These are phyloP conservation scores for Cordyceps tenuipes DNA, from an alignment of 2,329 filamentous ascomycete species.

Conservation along the genomic window DNA sequence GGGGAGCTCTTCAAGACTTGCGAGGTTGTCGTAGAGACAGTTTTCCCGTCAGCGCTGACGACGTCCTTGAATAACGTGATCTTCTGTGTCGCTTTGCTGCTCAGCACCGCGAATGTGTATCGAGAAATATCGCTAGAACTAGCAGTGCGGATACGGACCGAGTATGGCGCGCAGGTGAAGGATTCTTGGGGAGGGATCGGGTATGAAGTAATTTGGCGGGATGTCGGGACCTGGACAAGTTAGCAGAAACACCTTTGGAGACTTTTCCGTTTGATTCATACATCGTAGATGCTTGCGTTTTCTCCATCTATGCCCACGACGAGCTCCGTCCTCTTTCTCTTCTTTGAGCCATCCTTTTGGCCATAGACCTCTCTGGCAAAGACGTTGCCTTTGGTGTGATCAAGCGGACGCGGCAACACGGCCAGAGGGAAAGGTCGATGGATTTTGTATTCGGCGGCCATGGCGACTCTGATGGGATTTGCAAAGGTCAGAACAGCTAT, in stretches of 20 bases:
- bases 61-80: conserved; percentile 53
- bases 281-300: conserved; percentile 58
- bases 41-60: conserved; percentile 42
- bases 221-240: conserved; percentile 44
- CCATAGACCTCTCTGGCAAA: conserved; percentile 54
- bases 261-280: conserved; percentile 25
- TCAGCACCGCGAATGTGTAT: conserved; percentile 54
- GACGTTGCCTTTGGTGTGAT: conserved; percentile 42
- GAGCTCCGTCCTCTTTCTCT: conserved; percentile 55
- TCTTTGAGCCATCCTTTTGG: conserved; percentile 48
- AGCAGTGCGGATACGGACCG: conserved; percentile 43
- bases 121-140: conserved; percentile 42
- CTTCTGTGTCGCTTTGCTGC: conserved; percentile 38
- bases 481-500: neutral
- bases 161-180: conserved; percentile 55
- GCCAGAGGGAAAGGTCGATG: conserved; percentile 58
- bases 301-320: conserved; percentile 58
- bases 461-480: conserved; percentile 21
- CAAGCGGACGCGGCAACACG: conserved; percentile 49
- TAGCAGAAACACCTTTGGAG: neutral
- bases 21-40: conserved; percentile 41
- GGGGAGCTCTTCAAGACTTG: conserved; percentile 32
- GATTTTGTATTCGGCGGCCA: conserved; percentile 53
- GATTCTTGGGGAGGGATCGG: conserved; percentile 56
- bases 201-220: conserved; percentile 57